phyloP scores from a whole-genome alignment of 352 stramenopile genomes.

The Plasmopara viticola region DNA sequence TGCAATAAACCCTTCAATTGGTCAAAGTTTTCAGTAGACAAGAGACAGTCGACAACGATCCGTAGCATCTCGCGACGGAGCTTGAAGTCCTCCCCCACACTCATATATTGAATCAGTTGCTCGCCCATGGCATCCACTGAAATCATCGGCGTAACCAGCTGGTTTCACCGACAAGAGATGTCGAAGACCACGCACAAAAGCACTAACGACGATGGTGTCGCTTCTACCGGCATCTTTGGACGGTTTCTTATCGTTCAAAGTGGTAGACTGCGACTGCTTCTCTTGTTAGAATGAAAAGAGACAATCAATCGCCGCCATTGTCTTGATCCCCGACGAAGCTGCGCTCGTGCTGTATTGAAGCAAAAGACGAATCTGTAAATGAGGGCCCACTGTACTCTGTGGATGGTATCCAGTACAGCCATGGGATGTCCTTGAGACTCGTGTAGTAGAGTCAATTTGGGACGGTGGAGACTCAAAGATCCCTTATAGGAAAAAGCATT shows the following conservation, averaged over 20 bases:
- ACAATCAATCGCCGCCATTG: slow-evolving; percentile 65
- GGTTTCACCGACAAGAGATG: no score
- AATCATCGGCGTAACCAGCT: slow-evolving; percentile 70
- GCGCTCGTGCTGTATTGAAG: slow-evolving; percentile 47
- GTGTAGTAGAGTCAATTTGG: slow-evolving; percentile 6
- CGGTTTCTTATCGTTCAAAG: slow-evolving; percentile 8
- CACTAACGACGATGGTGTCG: slow-evolving; percentile 52
- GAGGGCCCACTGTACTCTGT: slow-evolving; percentile 32
- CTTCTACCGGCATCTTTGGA: slow-evolving; percentile 15
- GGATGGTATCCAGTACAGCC: slow-evolving; percentile 37
- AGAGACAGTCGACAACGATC: slow-evolving; percentile 66
- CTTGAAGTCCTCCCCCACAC: slow-evolving; percentile 71
- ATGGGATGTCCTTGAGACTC: slow-evolving; percentile 18
- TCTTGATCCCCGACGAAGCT: slow-evolving; percentile 36
- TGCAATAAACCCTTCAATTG: slow-evolving; percentile 39
- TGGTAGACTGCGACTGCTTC: slow-evolving; percentile 33
- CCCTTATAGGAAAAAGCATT: slow-evolving; percentile 9
- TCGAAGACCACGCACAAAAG: slow-evolving; percentile 58
- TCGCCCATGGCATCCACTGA: slow-evolving; percentile 71
- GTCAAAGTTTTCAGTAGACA: slow-evolving; percentile 31
- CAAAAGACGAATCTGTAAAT: slow-evolving; percentile 61
- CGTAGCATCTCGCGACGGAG: slow-evolving; percentile 64
- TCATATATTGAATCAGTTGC: slow-evolving; percentile 74
- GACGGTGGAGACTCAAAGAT: not conserved
- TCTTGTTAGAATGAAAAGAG: slow-evolving; percentile 75